phyloP scores from a whole-genome alignment of 2,329 filamentous ascomycete species.

The Cytospora chrysosperma region DNA sequence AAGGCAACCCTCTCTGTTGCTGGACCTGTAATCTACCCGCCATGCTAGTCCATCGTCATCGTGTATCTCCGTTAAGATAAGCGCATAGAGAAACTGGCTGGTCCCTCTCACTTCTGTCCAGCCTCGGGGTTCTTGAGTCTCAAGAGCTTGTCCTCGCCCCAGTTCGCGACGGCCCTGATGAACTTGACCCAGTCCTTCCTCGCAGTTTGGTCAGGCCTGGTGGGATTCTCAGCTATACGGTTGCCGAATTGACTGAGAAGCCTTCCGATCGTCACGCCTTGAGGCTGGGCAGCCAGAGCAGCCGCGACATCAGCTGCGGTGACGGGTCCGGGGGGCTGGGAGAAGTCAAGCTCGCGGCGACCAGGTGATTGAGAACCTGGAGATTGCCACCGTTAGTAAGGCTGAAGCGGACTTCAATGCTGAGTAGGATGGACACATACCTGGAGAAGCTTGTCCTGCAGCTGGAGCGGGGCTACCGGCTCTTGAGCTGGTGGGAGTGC shows the following conservation, averaged over 20 bases:
- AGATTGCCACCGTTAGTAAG: background rate
- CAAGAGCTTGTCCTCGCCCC: constrained; percentile 55
- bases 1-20: constrained; percentile 1
- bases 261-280: constrained; percentile 54
- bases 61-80: background rate
- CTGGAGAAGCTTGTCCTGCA: constrained; percentile 26
- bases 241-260: constrained; percentile 55
- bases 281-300: constrained; percentile 47
- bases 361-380: constrained; percentile 21
- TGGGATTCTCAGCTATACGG: constrained; percentile 46
- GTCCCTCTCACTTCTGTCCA: background rate
- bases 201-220: constrained; percentile 48
- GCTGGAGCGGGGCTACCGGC: constrained; percentile 57
- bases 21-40: background rate
- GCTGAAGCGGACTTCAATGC: background rate
- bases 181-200: constrained; percentile 58
- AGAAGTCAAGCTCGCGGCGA: constrained; percentile 15
- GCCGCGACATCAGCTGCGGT: constrained; percentile 55
- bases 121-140: constrained; percentile 16
- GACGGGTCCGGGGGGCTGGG: constrained; percentile 32
- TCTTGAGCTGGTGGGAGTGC: constrained; percentile 59
- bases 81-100: background rate
- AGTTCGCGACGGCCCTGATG: constrained; percentile 55
- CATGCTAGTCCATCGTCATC: background rate
- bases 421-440: constrained; percentile 33